phyloP scores from a whole-genome alignment of 2,329 filamentous ascomycete genomes.

The Cephalotrichum gorgonifer region DNA sequence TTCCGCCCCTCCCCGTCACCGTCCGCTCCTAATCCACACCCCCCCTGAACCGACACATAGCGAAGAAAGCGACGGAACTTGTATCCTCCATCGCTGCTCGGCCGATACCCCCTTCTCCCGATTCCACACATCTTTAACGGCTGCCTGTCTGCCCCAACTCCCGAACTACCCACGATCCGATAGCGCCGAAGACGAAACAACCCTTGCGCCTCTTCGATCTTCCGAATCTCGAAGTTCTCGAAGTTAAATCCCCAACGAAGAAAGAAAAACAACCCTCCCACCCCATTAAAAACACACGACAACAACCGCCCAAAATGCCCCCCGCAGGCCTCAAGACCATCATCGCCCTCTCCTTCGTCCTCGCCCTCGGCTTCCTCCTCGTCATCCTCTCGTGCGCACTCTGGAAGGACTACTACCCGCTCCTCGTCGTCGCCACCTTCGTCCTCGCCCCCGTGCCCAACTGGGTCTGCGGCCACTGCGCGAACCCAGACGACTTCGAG shows the following conservation, averaged over 20 bases:
- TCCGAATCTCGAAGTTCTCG: no score
- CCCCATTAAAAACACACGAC: neutral
- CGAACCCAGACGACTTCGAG: constrained; percentile 90
- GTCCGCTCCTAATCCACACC: neutral
- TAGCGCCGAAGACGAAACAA: no score
- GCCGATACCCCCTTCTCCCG: no score
- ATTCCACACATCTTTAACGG: no score
- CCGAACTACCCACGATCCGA: no score
- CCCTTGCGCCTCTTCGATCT: no score
- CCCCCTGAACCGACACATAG: no score
- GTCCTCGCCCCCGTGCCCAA: constrained; percentile 89
- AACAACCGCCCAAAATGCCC: constrained; percentile 36
- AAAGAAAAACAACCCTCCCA: no score
- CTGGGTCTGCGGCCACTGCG: constrained; percentile 84
- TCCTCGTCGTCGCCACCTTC: constrained; percentile 94
- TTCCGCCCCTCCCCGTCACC: neutral
- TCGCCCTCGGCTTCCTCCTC: constrained; percentile 96
- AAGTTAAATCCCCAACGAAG: no score
- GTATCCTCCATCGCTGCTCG: no score
- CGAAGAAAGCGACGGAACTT: no score
- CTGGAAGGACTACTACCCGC: constrained; percentile 87
- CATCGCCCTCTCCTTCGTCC: constrained; percentile 96
- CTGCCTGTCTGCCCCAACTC: no score
- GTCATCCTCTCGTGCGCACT: constrained; percentile 96
- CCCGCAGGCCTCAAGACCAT: constrained; percentile 96